Evolutionary conservation across 192 early-diverging fungal species (phyloP), one percentile per base, ranked within the genome.

Genomic region (Gryganskiella cystojenkinii): DNA sequence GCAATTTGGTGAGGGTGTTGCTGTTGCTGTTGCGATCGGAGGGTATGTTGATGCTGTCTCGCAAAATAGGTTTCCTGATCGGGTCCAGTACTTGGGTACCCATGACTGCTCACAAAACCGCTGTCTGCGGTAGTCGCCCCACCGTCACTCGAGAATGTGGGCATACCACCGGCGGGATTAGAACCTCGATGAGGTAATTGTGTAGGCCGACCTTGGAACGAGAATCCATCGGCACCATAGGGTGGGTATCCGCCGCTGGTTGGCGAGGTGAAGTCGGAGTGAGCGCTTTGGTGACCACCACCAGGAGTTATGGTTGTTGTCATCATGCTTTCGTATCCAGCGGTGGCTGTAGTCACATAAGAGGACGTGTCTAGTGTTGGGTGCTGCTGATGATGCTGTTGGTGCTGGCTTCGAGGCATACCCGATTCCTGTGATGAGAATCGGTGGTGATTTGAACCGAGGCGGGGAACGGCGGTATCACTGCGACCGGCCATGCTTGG

Each of bases 21-120:
- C 33, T 46, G 59, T 1, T 61, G 59, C 11, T 50, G 54, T 8
- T 44, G 52, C 4, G 51, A 35, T 1, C 13, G 56, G 43, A 20
- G 37, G 43, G 47, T 34, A 19, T 20, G 35, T 24, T 42, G 35
- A 28, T 55, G 72, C 22, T 67, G 59, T 4, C n/a, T 10, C 4
- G 34, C 54, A 67, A 76, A 76, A 27, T 67, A 76, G 2, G 64
- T 61, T 14, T 76, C 65, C 28, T 74, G 64, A 31, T 61, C 72
- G 5, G 51, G 27, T n/a, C 47, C 31, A 8, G 33, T 40, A 6
- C 45, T 28, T 24, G 47, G 22, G 13, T 62, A 61, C 17, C 68
- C 65, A 57, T 76, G 65, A 27, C 54, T 52, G 33, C 53, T 22
- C 1, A 50, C 45, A 50, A 66, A 67, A 11, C 64, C 64, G 22